Base-by-base conservation (phyloP, 2,329 filamentous ascomycete genomes). In the Cytospora mali region DNA sequence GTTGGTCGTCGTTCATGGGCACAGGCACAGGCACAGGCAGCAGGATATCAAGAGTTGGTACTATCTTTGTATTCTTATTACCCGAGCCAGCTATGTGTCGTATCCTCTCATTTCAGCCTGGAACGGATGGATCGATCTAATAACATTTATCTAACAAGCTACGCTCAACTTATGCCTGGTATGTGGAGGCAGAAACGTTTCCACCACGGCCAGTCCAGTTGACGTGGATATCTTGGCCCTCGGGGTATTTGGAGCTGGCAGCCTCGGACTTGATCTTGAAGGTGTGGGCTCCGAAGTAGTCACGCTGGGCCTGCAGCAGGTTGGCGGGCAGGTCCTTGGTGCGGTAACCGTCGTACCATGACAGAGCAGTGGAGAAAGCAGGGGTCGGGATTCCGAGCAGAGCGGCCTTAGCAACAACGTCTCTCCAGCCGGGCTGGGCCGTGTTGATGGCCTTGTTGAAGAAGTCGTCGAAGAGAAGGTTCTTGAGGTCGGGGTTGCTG, bases 171-270 rank as follows among this genome's bases (percentile, higher is more conserved):
- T 96, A 98, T 84, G 92, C 95, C 81, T 93, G 91, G 86, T 99
- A 99, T 71, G 93, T 98, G 58, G 93, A 97, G 73, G 95, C 95
- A 71, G 93, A 97, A 69, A 99, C 91, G 76, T 98, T 95, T 75
- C 95, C 95, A 76, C 95, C 95, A 77, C 95, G 91, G 73, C 95
- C 95, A 71, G 95, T 99, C 95, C 95, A 99, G 91, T 99, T 99
- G 79, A 98, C 93, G 87, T 99, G 95, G 76, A 94, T 95, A 79
- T 98, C 88, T 82, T 93, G 82, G 78, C 89, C 92, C 71, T 84
- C 87, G 69, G 88, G 89, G 84, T 96, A 96, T 81, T 92, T 93
- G 63, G 83, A 87, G 77, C 74, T 90, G 71, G 90, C 90, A 69
- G 71, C 74, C 81, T 94, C 90, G 66, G 91, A 90, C 89, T 95